Percentiles rank a stretch among this genome's conserved stretches.
These are phyloP conservation scores for Takakia lepidozioides DNA, from an alignment of 225 moss, liverwort and hornwort species.

Conservation along the genomic window DNA sequence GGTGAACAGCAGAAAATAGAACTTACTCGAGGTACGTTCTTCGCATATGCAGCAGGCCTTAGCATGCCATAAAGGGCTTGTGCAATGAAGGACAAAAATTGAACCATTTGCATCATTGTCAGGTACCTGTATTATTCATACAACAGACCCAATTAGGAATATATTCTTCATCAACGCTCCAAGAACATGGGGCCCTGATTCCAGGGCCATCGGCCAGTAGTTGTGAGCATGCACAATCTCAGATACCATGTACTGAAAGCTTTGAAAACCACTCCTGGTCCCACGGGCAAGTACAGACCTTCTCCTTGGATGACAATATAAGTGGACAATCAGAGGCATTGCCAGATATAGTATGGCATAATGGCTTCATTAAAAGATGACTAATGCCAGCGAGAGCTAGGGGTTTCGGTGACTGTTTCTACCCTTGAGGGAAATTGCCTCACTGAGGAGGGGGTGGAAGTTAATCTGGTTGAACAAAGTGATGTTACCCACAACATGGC, in stretches of 20 bases:
- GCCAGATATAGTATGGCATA: too few species aligned
- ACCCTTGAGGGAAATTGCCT: too few species aligned
- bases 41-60: slow-evolving; percentile 28
- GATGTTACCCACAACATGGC: too few species aligned
- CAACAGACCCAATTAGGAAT: not conserved
- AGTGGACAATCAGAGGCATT: too few species aligned
- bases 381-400: too few species aligned
- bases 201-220: too few species aligned
- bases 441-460: too few species aligned
- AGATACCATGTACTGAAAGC: not conserved
- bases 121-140: slow-evolving; percentile 48
- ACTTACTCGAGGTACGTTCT: slow-evolving; percentile 55
- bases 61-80: slow-evolving; percentile 52
- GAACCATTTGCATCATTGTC: slow-evolving; percentile 83
- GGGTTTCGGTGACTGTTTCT: too few species aligned
- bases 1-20: not conserved
- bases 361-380: too few species aligned
- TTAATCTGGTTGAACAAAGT: too few species aligned
- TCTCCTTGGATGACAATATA: too few species aligned
- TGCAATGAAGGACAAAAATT: slow-evolving; percentile 66
- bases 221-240: too few species aligned
- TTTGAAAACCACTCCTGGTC: not conserved
- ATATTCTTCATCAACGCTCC: not conserved
- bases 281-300: not conserved
- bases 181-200: not conserved